A percentile compares a stretch with the other conserved stretches of the same genome.
These are phyloP conservation scores for Endothia cerciana DNA, from an alignment of 2,329 filamentous ascomycete genomes.

Conservation along the genomic window DNA sequence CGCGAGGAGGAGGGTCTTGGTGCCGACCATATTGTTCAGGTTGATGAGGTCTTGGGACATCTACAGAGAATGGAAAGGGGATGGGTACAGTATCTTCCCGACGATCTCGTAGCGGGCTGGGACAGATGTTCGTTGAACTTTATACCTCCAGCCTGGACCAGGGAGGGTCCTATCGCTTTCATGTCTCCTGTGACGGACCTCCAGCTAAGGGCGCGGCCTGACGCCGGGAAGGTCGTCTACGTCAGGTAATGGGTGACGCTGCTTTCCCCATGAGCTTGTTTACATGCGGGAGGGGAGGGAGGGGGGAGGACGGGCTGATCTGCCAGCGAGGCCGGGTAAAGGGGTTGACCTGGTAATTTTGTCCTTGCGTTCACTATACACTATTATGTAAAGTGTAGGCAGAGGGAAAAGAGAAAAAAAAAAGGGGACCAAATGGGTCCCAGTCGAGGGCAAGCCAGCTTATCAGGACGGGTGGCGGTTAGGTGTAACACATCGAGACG, in stretches of 20 bases:
- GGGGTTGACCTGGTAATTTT: background rate
- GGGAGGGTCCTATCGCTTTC: background rate
- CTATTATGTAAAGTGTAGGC: background rate
- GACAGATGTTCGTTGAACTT: background rate
- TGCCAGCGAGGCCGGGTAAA: background rate
- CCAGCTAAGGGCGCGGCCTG: background rate
- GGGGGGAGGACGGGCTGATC: background rate
- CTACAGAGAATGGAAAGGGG: background rate
- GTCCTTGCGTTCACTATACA: too few relatives aligned
- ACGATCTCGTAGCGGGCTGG: background rate
- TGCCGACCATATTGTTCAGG: slow-evolving; percentile 7
- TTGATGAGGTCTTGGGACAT: background rate
- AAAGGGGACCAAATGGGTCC: background rate
- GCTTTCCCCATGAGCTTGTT: background rate
- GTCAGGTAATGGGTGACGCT: background rate
- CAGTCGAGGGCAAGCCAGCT: too few relatives aligned
- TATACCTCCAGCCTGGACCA: background rate
- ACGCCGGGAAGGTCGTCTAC: background rate
- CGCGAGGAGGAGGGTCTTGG: slow-evolving; percentile 16
- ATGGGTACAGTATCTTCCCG: background rate
- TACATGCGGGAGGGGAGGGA: background rate
- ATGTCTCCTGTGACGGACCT: background rate
- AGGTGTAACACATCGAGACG: background rate
- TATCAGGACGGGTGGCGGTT: background rate
- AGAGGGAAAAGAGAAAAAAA: background rate